Base-by-base conservation (phyloP, 1,284 basidiomycete species). In the Boletellus deceptivus region DNA sequence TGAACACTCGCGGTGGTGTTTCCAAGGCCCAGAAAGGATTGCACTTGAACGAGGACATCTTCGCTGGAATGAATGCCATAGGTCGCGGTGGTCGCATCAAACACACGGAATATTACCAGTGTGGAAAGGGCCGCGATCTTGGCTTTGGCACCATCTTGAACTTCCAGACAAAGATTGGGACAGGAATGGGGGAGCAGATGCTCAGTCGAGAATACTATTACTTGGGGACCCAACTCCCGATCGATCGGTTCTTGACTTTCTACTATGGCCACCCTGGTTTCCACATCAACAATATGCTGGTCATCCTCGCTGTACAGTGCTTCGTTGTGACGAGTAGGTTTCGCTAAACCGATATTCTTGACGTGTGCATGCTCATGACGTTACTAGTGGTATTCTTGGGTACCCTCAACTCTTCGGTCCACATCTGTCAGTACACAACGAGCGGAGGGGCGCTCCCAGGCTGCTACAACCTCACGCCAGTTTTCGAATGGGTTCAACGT, bases 151-250 rank as follows among this genome's bases (percentile, higher is more conserved):
- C 96, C 27, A 99, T 99, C 69, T 74, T 99, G 62, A 99, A 99
- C 73, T 99, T 99, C 87, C 92, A 94, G 78, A 99, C 96, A 56
- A 99, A 99, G 83, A 94, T 99, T 58, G 96, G 97, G 31, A 98
- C 95, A 41, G 97, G 97, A 74, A 99, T 99, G 96, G 97, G 96
- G 49, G 97, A 99, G 72, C 96, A 99, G 72, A 95, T 98, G 92
- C 83, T 99, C 59, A 97, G 93, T 73, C 85, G 96, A 62, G 96
- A 99, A 75, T 98, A 99, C 75, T 99, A 99, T 74, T 99, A 99
- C 71, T 75, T 99, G 58, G 97, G 96, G 47, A 99, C 97, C n/a
- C 96, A 99, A 70, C 82, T 99, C 42, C 95, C 96, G 37, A 86
- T 98, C 69, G 97, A 99, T 70, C 88, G 97, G 47, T 99, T 99